A percentile compares a stretch with the other conserved stretches of the same genome.
Conservation (phyloP, 2,329 filamentous ascomycete species). For the Lachnellula suecica region DNA sequence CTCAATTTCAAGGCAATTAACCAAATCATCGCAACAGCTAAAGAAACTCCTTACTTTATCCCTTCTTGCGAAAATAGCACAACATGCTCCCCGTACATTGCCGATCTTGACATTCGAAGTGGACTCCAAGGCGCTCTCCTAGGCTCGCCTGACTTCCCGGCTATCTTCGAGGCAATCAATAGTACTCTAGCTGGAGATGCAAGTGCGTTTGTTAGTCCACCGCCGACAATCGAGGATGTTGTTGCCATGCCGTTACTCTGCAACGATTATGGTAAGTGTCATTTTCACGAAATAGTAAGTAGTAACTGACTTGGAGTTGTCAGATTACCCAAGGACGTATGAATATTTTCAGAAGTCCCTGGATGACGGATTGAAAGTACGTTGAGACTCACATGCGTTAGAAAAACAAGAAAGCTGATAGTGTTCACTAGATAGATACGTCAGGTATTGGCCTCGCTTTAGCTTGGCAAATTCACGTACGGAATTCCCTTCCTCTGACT, state of each 20-base stretch:
- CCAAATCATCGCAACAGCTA: neutral
- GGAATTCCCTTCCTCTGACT: neutral
- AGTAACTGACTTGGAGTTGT: neutral
- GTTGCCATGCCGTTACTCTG: conserved; percentile 6
- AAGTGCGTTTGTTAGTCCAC: neutral
- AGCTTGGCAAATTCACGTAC: conserved; percentile 3
- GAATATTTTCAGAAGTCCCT: conserved; percentile 1
- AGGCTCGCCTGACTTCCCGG: conserved; percentile 4
- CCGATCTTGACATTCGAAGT: conserved; percentile 4
- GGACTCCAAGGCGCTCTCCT: conserved; percentile 1
- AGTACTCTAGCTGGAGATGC: conserved; percentile 3
- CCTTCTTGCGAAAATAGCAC: conserved; percentile 3
- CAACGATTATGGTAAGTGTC: conserved; percentile 4
- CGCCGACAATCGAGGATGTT: neutral
- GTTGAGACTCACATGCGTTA: neutral
- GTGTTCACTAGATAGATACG: neutral
- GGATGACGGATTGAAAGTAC: conserved; percentile 5
- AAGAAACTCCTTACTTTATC: neutral
- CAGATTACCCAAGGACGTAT: conserved; percentile 3
- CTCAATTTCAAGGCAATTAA: neutral
- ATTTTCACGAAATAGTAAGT: neutral
- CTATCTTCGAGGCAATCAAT: neutral
- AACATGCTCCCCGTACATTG: conserved; percentile 1
- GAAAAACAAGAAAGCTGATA: neutral
- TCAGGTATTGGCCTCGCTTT: conserved; percentile 1